A percentile compares a stretch with the other conserved stretches of the same genome.
phyloP scores from a whole-genome alignment of 768 basidiomycete genomes.

The Phlebiopsis flavidoalba region DNA sequence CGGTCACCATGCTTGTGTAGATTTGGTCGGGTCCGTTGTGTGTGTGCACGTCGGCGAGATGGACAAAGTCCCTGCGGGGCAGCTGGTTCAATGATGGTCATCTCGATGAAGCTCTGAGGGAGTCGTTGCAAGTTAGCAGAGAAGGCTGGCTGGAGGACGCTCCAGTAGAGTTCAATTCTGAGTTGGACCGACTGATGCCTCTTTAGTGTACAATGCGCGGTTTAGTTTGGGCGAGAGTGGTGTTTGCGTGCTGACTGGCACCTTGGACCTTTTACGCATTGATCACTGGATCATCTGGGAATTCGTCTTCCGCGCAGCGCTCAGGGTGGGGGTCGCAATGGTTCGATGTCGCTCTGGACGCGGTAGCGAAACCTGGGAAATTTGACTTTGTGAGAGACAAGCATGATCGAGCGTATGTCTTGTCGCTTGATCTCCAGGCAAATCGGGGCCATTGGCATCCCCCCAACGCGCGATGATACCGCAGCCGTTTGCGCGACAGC shows the following conservation, averaged over 20 bases:
- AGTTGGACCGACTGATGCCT: no score
- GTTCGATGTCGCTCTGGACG: neutral
- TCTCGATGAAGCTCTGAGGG: neutral
- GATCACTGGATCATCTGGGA: neutral
- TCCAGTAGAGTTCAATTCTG: no score
- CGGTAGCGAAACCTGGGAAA: neutral
- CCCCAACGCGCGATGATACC: neutral
- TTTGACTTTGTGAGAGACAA: neutral
- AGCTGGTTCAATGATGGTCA: slow-evolving; percentile 1
- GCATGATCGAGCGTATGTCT: neutral
- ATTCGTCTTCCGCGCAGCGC: neutral
- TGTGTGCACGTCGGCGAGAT: slow-evolving; percentile 21
- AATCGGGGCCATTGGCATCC: neutral
- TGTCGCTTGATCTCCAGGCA: neutral
- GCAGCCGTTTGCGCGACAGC: neutral
- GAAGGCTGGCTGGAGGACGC: neutral
- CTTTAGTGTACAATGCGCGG: no score
- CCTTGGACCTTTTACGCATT: neutral
- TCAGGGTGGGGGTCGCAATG: neutral
- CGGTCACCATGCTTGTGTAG: slow-evolving; percentile 16
- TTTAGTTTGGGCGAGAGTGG: neutral
- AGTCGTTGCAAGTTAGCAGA: neutral
- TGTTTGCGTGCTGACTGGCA: neutral
- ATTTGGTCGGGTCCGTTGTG: slow-evolving; percentile 9
- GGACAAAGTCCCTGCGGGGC: slow-evolving; percentile 13